Evolutionary conservation across 2,329 filamentous ascomycete species (phyloP), one percentile per base, ranked within the genome.

Genomic region (Penicillium palitans): DNA sequence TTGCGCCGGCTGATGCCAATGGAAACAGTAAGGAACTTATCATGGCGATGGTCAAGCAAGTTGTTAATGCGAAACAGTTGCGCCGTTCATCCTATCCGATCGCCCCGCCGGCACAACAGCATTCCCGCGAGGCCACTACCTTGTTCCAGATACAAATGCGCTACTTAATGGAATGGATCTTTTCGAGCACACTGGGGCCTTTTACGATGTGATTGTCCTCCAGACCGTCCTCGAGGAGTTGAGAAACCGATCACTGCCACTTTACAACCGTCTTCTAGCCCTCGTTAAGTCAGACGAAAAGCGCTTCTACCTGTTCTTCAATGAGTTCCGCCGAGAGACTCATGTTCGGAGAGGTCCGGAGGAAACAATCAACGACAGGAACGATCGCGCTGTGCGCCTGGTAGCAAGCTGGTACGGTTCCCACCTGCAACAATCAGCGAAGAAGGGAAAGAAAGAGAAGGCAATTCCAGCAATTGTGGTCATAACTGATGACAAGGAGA

Each of bases 221-320:
- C 95, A 99, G 76, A 96, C 93, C 1, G 95, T 99, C 6, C 85
- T 99, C 15, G 95, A 99, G 76, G 95, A 99, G 79, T 84, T 99
- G 60, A 90, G 92, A 72, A 96, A 97, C 74, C 87, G 93, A 67
- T 98, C 93, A 13, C 78, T 98, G 61, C 95, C 95, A 42, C 85
- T 99, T 39, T 99, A 98, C 79, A 97, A 97, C 75, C 90, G 95
- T 40, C 81, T 99, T 50, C 86, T 98, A 65, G 87, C 90, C 24
- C 81, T 99, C 63, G 96, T 93, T 40, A 96, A 93, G 77, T 96
- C 93, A 70, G 92, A 96, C 68, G 92, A 96, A 65, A 99, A 99
- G 81, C 87, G 93, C 55, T 98, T 96, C 74, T 97, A 98, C 71
- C 91, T 99, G 52, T 99, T 99, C 75, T 98, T 98, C 84, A 99